phyloP scores from a whole-genome alignment of 1,284 basidiomycete genomes.

The Ustilago bromivora region DNA sequence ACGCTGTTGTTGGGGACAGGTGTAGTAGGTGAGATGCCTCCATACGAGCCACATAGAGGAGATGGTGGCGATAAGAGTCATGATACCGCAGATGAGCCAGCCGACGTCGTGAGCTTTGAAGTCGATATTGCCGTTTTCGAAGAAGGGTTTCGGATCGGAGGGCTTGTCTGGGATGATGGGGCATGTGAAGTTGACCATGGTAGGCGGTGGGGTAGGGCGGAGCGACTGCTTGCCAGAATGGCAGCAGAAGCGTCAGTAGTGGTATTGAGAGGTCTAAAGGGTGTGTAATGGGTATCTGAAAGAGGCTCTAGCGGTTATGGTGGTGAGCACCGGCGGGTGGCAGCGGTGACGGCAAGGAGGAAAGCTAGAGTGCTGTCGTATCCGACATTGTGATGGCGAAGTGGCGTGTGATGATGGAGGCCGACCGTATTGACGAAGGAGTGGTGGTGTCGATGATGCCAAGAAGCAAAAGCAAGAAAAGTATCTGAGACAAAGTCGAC shows the following conservation, averaged over 20 bases:
- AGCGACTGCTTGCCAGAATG: not conserved
- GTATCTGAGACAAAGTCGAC: not conserved
- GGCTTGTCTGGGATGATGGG: conserved; percentile 50
- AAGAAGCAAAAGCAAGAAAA: not conserved
- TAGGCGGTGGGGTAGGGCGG: not conserved
- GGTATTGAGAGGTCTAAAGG: not conserved
- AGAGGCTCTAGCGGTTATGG: not conserved
- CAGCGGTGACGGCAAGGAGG: not conserved
- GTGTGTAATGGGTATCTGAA: not conserved
- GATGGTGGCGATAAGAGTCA: conserved; percentile 70
- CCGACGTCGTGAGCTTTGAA: conserved; percentile 75
- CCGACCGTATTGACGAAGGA: not conserved
- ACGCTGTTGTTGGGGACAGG: conserved; percentile 73
- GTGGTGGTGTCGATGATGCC: not conserved
- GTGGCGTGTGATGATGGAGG: not conserved
- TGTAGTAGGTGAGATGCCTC: conserved; percentile 79
- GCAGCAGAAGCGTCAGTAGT: conserved; percentile 2
- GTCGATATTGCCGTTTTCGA: conserved; percentile 76
- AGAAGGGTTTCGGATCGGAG: conserved; percentile 71
- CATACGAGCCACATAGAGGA: conserved; percentile 50
- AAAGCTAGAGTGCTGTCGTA: not conserved
- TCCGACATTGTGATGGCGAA: not conserved
- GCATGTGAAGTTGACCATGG: conserved; percentile 54
- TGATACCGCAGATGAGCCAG: conserved; percentile 78
- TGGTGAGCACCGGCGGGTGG: not conserved